Conservation (phyloP, 495 filamentous ascomycete genomes). For the Aspergillus sclerotioniger region DNA sequence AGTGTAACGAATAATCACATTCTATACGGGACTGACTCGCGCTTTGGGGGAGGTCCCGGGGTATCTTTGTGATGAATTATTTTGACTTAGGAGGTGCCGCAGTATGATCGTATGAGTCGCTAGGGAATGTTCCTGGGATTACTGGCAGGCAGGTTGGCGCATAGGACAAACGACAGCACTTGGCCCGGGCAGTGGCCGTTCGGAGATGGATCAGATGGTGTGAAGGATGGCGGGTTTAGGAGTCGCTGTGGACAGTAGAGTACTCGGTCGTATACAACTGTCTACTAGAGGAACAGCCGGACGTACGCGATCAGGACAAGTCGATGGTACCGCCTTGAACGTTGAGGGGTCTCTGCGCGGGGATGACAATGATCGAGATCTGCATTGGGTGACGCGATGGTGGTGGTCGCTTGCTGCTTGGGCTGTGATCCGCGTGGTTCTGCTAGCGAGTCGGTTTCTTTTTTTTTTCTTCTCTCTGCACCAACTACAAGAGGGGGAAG, state of each 20-base stretch:
- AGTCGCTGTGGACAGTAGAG: conserved; percentile 1
- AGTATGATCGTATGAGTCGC: not conserved
- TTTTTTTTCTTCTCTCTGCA: not conserved
- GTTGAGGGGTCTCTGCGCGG: conserved; percentile 21
- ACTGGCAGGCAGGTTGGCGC: not conserved
- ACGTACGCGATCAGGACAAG: conserved; percentile 6
- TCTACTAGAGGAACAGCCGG: not conserved
- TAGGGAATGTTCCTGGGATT: not conserved
- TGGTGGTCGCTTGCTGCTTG: conserved; percentile 8
- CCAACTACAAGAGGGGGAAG: not conserved
- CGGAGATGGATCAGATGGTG: not conserved
- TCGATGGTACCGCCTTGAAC: conserved; percentile 22
- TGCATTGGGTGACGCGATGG: conserved; percentile 21
- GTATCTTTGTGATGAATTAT: not conserved
- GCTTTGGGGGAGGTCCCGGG: not conserved
- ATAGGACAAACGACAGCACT: not conserved
- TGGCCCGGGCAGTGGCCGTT: not conserved
- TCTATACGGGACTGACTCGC: not conserved
- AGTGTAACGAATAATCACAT: conserved; percentile 5
- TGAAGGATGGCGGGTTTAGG: not conserved
- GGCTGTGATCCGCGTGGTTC: not conserved
- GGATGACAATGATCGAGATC: conserved; percentile 18
- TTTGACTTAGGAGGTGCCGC: not conserved
- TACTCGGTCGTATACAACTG: not conserved
- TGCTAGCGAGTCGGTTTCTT: not conserved